Evolutionary conservation across 2,329 filamentous ascomycete species (phyloP).

Genomic region (Juglanconis sp.): DNA sequence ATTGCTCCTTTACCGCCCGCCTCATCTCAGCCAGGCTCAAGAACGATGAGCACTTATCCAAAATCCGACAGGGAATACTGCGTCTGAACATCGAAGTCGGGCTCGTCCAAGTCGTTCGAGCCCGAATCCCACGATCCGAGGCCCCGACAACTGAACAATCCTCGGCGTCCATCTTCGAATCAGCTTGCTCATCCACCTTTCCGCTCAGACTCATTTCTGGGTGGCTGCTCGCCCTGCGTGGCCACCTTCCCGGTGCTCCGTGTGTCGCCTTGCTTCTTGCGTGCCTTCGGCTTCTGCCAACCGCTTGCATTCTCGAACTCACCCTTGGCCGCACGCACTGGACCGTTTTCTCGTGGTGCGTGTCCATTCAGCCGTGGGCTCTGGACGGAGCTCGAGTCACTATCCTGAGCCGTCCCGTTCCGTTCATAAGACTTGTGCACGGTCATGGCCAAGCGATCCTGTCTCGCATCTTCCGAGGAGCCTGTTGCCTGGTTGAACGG

Average conservation of each 20-base stretch:
- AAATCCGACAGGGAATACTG: constrained; percentile 8
- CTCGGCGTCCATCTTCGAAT: neutral
- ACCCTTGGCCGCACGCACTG: constrained; percentile 52
- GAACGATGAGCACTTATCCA: constrained; percentile 14
- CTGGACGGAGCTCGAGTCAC: constrained; percentile 24
- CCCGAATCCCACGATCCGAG: neutral
- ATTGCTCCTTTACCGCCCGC: neutral
- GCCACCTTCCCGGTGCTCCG: constrained; percentile 44
- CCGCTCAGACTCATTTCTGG: constrained; percentile 58
- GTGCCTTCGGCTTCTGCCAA: constrained; percentile 60
- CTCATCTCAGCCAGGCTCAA: neutral
- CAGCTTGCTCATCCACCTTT: constrained; percentile 53
- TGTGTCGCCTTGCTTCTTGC: constrained; percentile 47
- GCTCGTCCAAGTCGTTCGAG: neutral
- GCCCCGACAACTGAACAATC: neutral
- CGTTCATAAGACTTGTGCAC: constrained; percentile 18
- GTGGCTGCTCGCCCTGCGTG: constrained; percentile 49
- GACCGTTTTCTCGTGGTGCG: constrained; percentile 45
- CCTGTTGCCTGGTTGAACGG: constrained; percentile 15
- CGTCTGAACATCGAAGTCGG: neutral
- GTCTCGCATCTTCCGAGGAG: constrained; percentile 14
- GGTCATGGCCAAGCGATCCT: constrained; percentile 12
- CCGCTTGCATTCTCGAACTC: constrained; percentile 42
- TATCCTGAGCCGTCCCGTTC: constrained; percentile 25
- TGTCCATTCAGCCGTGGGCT: constrained; percentile 36